phyloP scores from a whole-genome alignment of 1,284 basidiomycete species.

The Bjerkandera adusta region DNA sequence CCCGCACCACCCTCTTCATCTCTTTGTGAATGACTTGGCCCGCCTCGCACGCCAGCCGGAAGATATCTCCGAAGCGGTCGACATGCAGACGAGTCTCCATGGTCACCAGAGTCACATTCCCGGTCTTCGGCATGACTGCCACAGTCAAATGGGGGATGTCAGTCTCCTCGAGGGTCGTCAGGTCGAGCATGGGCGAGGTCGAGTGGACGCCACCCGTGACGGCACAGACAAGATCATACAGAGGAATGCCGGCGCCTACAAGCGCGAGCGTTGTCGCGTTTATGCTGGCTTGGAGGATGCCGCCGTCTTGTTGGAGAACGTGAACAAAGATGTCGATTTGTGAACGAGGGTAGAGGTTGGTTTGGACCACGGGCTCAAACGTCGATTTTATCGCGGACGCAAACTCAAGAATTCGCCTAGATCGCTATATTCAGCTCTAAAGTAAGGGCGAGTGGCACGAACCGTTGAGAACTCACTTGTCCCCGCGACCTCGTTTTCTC shows the following conservation, averaged over 20 bases:
- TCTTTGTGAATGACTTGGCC: slow-evolving; percentile 79
- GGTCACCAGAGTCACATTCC: slow-evolving; percentile 83
- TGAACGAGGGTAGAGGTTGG: slow-evolving; percentile 88
- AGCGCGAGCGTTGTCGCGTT: slow-evolving; percentile 95
- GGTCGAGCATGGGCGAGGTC: slow-evolving; percentile 80
- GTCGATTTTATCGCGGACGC: slow-evolving; percentile 88
- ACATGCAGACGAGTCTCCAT: slow-evolving; percentile 96
- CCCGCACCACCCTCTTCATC: slow-evolving; percentile 76
- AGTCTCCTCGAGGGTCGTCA: slow-evolving; percentile 86
- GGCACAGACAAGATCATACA: slow-evolving; percentile 89
- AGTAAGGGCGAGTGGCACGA: no score
- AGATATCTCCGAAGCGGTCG: slow-evolving; percentile 89
- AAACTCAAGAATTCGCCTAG: slow-evolving; percentile 86
- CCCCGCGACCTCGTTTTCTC: slow-evolving; percentile 74
- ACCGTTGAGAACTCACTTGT: slow-evolving; percentile 80
- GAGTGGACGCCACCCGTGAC: slow-evolving; percentile 80
- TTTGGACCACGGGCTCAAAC: slow-evolving; percentile 93
- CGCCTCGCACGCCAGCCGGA: slow-evolving; percentile 77
- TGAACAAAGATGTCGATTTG: slow-evolving; percentile 94
- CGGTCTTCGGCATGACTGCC: slow-evolving; percentile 82
- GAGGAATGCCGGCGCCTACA: slow-evolving; percentile 86
- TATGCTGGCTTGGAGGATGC: slow-evolving; percentile 89
- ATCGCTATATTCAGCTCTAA: slow-evolving; percentile 12
- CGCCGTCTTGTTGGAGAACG: slow-evolving; percentile 92
- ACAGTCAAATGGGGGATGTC: slow-evolving; percentile 88